phyloP scores from a whole-genome alignment of 2,329 filamentous ascomycete genomes.

The Aureobasidium melanogenum region DNA sequence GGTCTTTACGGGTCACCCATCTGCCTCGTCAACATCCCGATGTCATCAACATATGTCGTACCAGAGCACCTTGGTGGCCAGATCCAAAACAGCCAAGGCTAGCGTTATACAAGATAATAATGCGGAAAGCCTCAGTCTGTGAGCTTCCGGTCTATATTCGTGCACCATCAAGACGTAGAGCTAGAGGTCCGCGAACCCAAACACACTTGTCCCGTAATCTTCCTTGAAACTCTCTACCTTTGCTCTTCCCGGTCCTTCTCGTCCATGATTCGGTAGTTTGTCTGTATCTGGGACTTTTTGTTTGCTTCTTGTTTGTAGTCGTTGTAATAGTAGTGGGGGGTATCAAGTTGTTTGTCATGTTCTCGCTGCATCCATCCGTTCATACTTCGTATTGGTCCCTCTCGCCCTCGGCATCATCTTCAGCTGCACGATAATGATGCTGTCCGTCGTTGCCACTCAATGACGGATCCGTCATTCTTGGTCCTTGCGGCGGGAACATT shows the following conservation, averaged over 20 bases:
- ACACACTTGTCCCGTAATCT: not conserved
- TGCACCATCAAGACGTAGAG: not conserved
- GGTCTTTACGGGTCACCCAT: not conserved
- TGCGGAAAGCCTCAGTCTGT: not conserved
- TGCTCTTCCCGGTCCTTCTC: not conserved
- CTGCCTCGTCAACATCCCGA: not conserved
- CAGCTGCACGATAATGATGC: conserved; percentile 14
- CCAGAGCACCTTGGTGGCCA: not conserved
- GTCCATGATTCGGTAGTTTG: not conserved
- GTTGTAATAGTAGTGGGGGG: not conserved
- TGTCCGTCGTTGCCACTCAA: conserved; percentile 12
- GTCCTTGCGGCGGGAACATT: conserved; percentile 14
- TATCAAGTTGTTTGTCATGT: conserved; percentile 10
- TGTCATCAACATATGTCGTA: not conserved
- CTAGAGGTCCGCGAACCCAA: not conserved
- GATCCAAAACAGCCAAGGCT: not conserved
- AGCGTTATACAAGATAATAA: not conserved
- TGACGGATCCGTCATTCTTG: conserved; percentile 14
- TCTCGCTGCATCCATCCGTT: not conserved
- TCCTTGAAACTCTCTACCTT: not conserved
- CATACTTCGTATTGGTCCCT: conserved; percentile 13
- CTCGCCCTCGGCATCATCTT: conserved; percentile 16
- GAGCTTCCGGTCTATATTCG: not conserved
- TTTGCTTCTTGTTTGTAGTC: not conserved
- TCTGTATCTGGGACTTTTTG: not conserved